These are phyloP conservation scores for Myochromella boudieri DNA, from an alignment of 768 basidiomycete genomes.

Conservation along the genomic window DNA sequence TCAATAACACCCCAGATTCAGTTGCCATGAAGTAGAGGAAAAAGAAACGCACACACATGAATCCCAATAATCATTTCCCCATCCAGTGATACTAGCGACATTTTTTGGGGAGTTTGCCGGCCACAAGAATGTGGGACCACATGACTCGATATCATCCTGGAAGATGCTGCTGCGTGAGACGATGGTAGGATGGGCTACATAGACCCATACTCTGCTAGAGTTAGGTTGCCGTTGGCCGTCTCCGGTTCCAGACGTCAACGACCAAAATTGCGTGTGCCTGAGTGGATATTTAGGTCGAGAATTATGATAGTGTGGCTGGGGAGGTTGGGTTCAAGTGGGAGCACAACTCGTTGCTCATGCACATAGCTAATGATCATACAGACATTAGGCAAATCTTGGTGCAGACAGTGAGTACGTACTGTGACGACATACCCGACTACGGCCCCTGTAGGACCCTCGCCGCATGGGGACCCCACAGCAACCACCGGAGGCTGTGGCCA, in stretches of 20 bases:
- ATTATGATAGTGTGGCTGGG: conserved; percentile 9
- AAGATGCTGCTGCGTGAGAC: conserved; percentile 14
- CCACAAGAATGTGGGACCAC: conserved; percentile 11
- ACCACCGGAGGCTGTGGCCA: too few species aligned
- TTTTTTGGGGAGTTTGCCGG: background rate
- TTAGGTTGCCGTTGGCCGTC: too few species aligned
- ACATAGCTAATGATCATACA: conserved; percentile 22
- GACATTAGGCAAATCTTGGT: too few species aligned
- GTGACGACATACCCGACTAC: too few species aligned
- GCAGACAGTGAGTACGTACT: too few species aligned
- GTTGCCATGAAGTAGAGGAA: too few species aligned
- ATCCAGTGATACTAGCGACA: conserved; percentile 22
- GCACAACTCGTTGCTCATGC: conserved; percentile 18
- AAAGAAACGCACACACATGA: conserved; percentile 14
- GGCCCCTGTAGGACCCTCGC: too few species aligned
- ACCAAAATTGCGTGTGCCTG: too few species aligned
- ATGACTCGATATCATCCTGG: conserved; percentile 5
- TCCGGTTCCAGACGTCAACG: background rate
- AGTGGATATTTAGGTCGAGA: conserved; percentile 15
- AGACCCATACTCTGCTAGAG: background rate
- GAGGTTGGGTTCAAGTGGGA: conserved; percentile 6
- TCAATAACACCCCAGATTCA: too few species aligned
- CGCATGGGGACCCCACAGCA: too few species aligned
- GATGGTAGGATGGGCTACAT: conserved; percentile 1
- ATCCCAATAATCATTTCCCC: conserved; percentile 21